Percentiles rank a stretch among this genome's conserved stretches.
phyloP scores from a whole-genome alignment of 2,329 filamentous ascomycete genomes.

The Alternaria arborescens region DNA sequence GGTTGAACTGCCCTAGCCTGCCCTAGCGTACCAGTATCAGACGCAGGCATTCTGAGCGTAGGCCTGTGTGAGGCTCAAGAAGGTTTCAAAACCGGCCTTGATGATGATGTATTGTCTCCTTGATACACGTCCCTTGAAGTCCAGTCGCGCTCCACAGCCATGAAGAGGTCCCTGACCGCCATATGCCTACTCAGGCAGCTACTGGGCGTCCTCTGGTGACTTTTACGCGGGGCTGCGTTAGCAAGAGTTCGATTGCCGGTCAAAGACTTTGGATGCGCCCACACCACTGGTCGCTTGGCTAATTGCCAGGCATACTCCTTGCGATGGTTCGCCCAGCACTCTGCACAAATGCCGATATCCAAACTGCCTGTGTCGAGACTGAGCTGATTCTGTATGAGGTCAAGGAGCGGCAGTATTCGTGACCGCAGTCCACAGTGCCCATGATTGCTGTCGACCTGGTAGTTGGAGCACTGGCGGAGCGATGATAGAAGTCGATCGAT shows the following conservation, averaged over 20 bases:
- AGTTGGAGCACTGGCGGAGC: constrained; percentile 72
- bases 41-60: background rate
- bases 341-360: constrained; percentile 56
- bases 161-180: constrained; percentile 51
- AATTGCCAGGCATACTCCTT: constrained; percentile 55
- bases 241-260: constrained; percentile 28
- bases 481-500: constrained; percentile 67
- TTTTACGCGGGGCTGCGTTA: constrained; percentile 25
- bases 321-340: constrained; percentile 55
- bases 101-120: background rate
- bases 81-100: background rate
- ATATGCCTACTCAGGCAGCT: constrained; percentile 46
- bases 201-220: constrained; percentile 33
- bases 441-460: constrained; percentile 78
- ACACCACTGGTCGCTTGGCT: constrained; percentile 57
- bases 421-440: constrained; percentile 75
- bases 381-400: constrained; percentile 64
- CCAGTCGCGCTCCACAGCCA: constrained; percentile 51
- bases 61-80: background rate
- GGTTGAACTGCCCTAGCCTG: background rate
- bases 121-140: constrained; percentile 21
- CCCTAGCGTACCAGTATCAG: background rate
- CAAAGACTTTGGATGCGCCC: constrained; percentile 43
- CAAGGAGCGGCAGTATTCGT: constrained; percentile 70
- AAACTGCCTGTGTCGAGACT: constrained; percentile 43